Evolutionary conservation across 257 asterid species (phyloP).

Genomic region (Pogostemon cablin): DNA sequence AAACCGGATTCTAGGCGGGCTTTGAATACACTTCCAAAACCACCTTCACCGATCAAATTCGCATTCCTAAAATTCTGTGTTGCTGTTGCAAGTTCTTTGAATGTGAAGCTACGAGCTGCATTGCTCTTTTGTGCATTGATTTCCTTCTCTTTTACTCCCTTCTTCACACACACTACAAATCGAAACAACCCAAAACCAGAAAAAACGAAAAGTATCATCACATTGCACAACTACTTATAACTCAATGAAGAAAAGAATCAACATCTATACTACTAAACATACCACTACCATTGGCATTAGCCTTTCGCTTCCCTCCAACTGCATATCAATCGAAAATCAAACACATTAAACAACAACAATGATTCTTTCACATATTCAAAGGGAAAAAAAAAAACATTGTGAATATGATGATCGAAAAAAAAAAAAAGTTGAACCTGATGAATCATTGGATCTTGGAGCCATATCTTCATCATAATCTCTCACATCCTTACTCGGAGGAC

Average conservation of each 20-base stretch:
- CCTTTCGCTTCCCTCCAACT: conserved; percentile 49
- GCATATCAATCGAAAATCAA: conserved; percentile 28
- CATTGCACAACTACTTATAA: not conserved
- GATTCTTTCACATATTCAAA: not conserved
- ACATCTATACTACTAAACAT: conserved; percentile 25
- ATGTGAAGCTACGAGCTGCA: conserved; percentile 72
- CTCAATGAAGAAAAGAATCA: not conserved
- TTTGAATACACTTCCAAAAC: conserved; percentile 79
- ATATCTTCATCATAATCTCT: conserved; percentile 61
- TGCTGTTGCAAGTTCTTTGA: conserved; percentile 75
- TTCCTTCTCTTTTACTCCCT: conserved; percentile 45
- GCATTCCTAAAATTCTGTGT: conserved; percentile 73
- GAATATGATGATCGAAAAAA: no score
- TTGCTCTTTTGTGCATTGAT: conserved; percentile 39
- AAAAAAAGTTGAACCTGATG: conserved; percentile 43
- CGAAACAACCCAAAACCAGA: conserved; percentile 12
- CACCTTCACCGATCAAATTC: conserved; percentile 88
- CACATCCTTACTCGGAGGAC: conserved; percentile 53
- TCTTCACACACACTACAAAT: conserved; percentile 45
- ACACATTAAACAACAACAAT: conserved; percentile 11
- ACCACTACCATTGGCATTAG: conserved; percentile 43
- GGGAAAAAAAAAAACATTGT: no score
- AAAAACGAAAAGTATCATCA: conserved; percentile 13
- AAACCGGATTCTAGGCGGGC: conserved; percentile 67
- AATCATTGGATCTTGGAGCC: conserved; percentile 46